Evolutionary conservation across 164 flowering plant genomes (phyloP), one percentile per base, ranked within the genome.

Genomic region (Taxillus chinensis): DNA sequence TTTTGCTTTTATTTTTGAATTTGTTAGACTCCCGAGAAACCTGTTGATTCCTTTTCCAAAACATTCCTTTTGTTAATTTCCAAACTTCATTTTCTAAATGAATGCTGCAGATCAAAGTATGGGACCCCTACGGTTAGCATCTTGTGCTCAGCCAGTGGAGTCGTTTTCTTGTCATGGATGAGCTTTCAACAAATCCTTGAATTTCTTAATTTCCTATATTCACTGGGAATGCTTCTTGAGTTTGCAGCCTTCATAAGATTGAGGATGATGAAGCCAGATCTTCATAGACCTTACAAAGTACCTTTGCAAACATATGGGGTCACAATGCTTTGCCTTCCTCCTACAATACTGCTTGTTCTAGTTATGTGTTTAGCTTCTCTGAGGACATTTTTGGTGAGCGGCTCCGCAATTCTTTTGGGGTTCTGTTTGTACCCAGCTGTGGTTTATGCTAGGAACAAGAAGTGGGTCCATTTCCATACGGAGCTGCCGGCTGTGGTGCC

Each of bases 61-160:
- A 27, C 27, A 27, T 27, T 27, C 27, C 27, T 27, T 27, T 27
- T 27, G 27, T 27, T 27, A 27, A 27, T 27, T 27, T 27, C 27
- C 27, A 27, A 27, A 27, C 27, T 27, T 27, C 27, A 2, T 27
- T 27, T 27, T 27, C 0, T 27, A 2, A 27, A 27, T 2, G 37
- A 58, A 45, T 50, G 50, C 71, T 80, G 72, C 62, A 91, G 97
- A 67, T 91, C 98, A 16, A 87, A 80, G 62, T 79, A 87, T 43
- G 95, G 96, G 55, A 89, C 98, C 2, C 98, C 96, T 14, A 84
- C 95, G 4, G 8, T 87, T 41, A 87, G 98, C 86, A 92, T 92
- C 57, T 57, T 92, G 70, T 87, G 83, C 76, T 92, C 96, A 15
- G 98, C 96, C 51, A 75, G 83, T 46, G 95, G 98, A 64, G 98